These are phyloP conservation scores for Porogramme epimiltina DNA, from an alignment of 1,284 basidiomycete species.

Conservation along the genomic window DNA sequence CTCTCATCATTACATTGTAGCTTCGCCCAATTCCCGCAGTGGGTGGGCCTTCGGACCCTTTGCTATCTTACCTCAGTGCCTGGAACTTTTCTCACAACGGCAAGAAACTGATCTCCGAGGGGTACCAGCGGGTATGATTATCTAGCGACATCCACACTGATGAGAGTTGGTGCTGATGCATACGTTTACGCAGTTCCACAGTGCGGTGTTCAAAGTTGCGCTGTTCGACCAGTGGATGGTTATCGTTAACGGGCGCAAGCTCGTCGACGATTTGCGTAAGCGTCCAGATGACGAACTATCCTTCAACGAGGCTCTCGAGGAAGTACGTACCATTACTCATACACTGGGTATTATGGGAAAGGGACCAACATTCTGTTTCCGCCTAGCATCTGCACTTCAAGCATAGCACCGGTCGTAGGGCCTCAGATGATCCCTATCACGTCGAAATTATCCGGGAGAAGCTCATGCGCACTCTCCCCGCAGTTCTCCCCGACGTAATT, in stretches of 20 bases:
- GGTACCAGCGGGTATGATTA: conserved; percentile 33
- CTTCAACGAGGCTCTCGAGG: conserved; percentile 32
- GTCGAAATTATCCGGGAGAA: conserved; percentile 26
- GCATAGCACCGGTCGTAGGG: conserved; percentile 25
- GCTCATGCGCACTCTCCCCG: conserved; percentile 24
- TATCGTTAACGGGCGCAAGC: conserved; percentile 34
- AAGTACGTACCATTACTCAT: conserved; percentile 27
- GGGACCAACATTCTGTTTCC: background rate
- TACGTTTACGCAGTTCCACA: conserved; percentile 31
- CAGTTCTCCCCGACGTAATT: conserved; percentile 25
- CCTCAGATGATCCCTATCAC: conserved; percentile 29
- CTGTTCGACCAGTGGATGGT: conserved; percentile 40
- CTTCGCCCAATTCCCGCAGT: background rate
- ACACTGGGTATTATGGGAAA: background rate
- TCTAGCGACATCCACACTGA: background rate
- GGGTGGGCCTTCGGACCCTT: conserved; percentile 2
- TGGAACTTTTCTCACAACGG: conserved; percentile 18
- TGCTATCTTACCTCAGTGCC: conserved; percentile 23
- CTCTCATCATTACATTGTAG: background rate
- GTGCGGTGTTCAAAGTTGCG: conserved; percentile 42
- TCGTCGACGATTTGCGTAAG: conserved; percentile 42
- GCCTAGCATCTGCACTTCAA: conserved; percentile 9
- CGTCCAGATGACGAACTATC: conserved; percentile 41
- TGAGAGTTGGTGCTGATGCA: background rate
- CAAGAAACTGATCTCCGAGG: conserved; percentile 26